These are phyloP conservation scores for Metschnikowia amazonensis DNA, from an alignment of 805 yeast species.

Conservation along the genomic window DNA sequence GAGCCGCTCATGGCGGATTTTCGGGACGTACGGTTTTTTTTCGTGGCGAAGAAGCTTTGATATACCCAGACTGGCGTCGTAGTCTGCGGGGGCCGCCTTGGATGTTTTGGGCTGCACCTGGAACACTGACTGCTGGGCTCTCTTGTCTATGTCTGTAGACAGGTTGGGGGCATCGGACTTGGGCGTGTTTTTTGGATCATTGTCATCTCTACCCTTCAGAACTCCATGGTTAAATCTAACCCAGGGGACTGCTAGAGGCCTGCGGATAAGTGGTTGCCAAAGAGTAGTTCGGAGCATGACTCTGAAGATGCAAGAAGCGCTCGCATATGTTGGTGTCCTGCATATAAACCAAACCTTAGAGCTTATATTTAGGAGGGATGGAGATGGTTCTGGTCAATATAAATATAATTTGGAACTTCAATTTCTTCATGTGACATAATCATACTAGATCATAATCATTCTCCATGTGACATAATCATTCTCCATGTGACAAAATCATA, in stretches of 20 bases:
- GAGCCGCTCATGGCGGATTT: slow-evolving; percentile 34
- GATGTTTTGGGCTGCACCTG: slow-evolving; percentile 11
- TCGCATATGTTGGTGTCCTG: neutral
- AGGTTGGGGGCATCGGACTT: neutral
- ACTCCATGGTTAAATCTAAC: neutral
- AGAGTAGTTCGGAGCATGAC: slow-evolving; percentile 2
- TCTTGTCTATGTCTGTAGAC: neutral
- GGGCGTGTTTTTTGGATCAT: neutral
- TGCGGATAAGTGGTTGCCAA: neutral
- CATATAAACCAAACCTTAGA: too few relatives aligned
- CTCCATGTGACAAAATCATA: too few relatives aligned
- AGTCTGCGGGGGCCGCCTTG: slow-evolving; percentile 18
- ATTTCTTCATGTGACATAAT: too few relatives aligned
- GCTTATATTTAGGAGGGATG: too few relatives aligned
- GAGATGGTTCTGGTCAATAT: too few relatives aligned
- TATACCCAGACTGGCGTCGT: slow-evolving; percentile 12
- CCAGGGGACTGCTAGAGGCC: neutral
- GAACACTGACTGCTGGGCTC: slow-evolving; percentile 2
- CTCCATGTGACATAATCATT: too few relatives aligned
- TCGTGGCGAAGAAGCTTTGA: slow-evolving; percentile 30
- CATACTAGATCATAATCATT: too few relatives aligned
- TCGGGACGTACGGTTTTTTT: slow-evolving; percentile 43
- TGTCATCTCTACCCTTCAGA: neutral
- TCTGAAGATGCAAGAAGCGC: neutral
- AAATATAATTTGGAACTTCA: too few relatives aligned